phyloP scores from a whole-genome alignment of 2,329 filamentous ascomycete genomes.

The Pseudogymnoascus destructans region DNA sequence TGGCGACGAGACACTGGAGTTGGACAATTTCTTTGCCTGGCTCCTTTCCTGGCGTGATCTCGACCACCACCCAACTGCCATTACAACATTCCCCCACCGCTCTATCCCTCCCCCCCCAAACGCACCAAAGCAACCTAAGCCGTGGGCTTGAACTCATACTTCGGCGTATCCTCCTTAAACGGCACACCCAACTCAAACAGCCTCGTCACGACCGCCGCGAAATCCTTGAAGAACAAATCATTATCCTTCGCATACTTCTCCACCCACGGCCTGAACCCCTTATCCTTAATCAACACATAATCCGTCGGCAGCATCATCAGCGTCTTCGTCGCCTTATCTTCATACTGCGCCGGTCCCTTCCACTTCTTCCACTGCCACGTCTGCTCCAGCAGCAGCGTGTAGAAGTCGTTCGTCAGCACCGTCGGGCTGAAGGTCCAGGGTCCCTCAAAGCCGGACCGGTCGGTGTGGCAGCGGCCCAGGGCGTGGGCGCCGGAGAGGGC shows the following conservation, averaged over 20 bases:
- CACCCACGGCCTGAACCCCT: conserved; percentile 66
- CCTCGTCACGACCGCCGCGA: conserved; percentile 62
- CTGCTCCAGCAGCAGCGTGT: conserved; percentile 72
- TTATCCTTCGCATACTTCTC: conserved; percentile 87
- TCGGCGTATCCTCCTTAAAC: conserved; percentile 49
- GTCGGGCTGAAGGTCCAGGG: conserved; percentile 90
- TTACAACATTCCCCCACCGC: too few species aligned
- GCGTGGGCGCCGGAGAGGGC: conserved; percentile 77
- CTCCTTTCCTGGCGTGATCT: not conserved
- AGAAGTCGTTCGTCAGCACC: conserved; percentile 90
- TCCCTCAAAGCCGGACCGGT: conserved; percentile 77
- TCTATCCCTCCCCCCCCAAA: not conserved
- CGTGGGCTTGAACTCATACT: conserved; percentile 51
- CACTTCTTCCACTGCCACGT: conserved; percentile 89
- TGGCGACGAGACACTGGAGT: not conserved
- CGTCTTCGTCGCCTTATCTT: conserved; percentile 74
- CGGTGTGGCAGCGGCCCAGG: conserved; percentile 75
- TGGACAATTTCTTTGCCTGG: not conserved
- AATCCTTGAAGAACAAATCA: conserved; percentile 87
- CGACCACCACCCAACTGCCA: not conserved
- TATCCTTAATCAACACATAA: conserved; percentile 76
- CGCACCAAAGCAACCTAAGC: conserved; percentile 17
- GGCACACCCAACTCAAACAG: conserved; percentile 93
- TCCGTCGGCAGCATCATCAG: conserved; percentile 98
- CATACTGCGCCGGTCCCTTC: conserved; percentile 76